Evolutionary conservation across 1,139 yeast species (phyloP), one percentile per base, ranked within the genome.

Genomic region (Hyphopichia fennica): DNA sequence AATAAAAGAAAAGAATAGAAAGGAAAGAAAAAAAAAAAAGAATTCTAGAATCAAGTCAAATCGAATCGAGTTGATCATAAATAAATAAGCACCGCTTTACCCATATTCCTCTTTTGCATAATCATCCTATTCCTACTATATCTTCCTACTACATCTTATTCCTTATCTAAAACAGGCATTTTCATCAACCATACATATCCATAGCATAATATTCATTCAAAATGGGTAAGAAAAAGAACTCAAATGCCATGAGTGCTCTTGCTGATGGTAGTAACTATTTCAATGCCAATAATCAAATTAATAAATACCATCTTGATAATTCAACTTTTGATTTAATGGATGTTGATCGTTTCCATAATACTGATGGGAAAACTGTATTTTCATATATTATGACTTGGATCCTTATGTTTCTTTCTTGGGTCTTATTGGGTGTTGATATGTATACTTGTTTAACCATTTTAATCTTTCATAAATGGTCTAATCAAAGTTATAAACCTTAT

Each of bases 401-500:
- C 4, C 60, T 79, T 41, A 63, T 84, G 18, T 35, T 79, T 14
- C 63, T 87, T 43, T 77, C 84, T 32, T 55, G 80, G 44, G 80
- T 81, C 0, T 77, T 87, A 42, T 68, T 86, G 38, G 88, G 75
- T 1, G 76, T 87, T 4, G 97, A 89, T 65, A 72, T 88, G 19
- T 89, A 87, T 64, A 87, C 96, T 0, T 83, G 95, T 58, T 67
- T 89, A 45, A 82, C 80, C 50, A 77, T 89, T 41, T 69, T 89
- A 50, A 95, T 87, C 2, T 84, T 84, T 62, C 81, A 86, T 54
- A 72, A 79, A 42, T 89, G 96, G 96, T 79, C 86, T 3, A 69
- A 79, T 13, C 62, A 68, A 57, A 66, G 77, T 72, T 45, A 82
- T 65, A 57, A 78, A 77, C 58, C 87, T 75, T 46, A 81, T 77